Conservation (phyloP, 306 rosid genomes). For the Clitoria ternatea region DNA sequence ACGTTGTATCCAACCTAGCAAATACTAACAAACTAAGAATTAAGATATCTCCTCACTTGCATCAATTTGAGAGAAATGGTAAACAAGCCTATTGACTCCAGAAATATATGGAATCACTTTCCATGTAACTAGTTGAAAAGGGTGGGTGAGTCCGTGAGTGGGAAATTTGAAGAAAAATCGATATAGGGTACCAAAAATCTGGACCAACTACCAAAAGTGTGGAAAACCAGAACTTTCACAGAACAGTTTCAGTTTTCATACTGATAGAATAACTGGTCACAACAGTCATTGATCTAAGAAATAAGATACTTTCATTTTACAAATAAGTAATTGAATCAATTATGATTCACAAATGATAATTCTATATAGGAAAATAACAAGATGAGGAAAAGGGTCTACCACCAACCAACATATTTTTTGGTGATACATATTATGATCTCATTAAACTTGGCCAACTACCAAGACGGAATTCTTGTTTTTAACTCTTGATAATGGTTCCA, state of each 20-base stretch:
- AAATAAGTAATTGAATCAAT: neutral
- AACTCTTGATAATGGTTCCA: neutral
- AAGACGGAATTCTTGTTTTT: neutral
- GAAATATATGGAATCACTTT: neutral
- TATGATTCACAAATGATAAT: neutral
- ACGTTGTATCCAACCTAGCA: constrained; percentile 94
- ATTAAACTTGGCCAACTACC: neutral
- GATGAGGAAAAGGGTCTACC: neutral
- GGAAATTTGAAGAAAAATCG: neutral
- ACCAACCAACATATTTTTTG: neutral
- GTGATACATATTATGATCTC: neutral
- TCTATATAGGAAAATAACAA: neutral
- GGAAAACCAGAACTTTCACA: neutral
- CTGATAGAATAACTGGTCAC: neutral
- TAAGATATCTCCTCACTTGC: constrained; percentile 6
- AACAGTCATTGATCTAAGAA: neutral
- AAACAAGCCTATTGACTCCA: constrained; percentile 4
- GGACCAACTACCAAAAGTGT: neutral
- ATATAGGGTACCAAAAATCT: neutral
- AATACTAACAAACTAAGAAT: constrained; percentile 34
- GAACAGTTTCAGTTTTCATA: neutral
- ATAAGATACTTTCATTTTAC: neutral
- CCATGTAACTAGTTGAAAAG: neutral
- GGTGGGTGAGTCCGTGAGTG: too few relatives aligned
- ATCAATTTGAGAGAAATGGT: neutral